Evolutionary conservation across 2,329 filamentous ascomycete species (phyloP).

Genomic region (Aspergillus viridinutans): DNA sequence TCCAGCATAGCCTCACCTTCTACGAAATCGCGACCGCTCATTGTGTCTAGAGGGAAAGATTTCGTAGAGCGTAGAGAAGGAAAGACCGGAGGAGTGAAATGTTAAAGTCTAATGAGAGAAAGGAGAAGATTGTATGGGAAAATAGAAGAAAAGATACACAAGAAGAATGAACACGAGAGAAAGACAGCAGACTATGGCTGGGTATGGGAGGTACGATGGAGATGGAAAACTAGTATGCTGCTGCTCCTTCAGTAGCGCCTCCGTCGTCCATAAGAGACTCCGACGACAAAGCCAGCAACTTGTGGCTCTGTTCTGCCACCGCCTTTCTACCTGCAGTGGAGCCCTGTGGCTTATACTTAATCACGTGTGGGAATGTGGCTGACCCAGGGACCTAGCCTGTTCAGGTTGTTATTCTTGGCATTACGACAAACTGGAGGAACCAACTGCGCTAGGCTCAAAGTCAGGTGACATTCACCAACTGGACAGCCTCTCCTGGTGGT

Average conservation of each 20-base stretch:
- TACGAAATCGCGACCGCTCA: conserved; percentile 67
- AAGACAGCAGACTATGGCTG: neutral
- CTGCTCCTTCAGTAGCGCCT: neutral
- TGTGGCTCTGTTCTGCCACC: neutral
- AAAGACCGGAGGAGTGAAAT: neutral
- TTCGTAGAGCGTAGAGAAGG: conserved; percentile 1
- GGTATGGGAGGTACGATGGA: neutral
- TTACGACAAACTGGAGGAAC: no score
- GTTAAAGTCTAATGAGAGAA: conserved; percentile 1
- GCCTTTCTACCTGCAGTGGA: neutral
- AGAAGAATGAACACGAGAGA: neutral
- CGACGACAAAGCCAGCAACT: neutral
- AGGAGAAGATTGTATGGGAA: neutral
- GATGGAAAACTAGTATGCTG: neutral
- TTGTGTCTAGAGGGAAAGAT: conserved; percentile 30
- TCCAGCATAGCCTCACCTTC: conserved; percentile 82
- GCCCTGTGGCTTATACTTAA: neutral
- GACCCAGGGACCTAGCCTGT: neutral
- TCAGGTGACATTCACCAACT: neutral
- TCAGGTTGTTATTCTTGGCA: neutral
- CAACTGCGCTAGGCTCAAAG: no score
- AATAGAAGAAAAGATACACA: neutral
- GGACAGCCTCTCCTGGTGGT: no score
- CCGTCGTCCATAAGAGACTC: neutral
- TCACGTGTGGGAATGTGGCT: neutral